These are phyloP conservation scores for Aureobasidium namibiae DNA, from an alignment of 2,329 filamentous ascomycete species.

Conservation along the genomic window DNA sequence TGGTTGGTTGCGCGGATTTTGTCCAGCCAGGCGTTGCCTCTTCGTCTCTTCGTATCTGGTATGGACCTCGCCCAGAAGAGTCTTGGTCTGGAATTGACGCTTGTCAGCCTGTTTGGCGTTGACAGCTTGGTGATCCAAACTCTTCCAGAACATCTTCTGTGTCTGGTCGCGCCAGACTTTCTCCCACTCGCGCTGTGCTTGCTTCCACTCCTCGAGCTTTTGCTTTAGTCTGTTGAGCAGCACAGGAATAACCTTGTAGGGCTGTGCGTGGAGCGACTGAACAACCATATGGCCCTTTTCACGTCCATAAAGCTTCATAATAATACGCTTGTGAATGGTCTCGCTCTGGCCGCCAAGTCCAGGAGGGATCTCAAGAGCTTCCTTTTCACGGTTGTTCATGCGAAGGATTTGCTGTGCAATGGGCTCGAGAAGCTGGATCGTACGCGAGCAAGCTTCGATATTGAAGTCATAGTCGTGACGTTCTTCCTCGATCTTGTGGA, in stretches of 20 bases:
- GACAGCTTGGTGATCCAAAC: slow-evolving; percentile 92
- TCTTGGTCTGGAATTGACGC: slow-evolving; percentile 81
- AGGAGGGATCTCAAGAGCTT: slow-evolving; percentile 67
- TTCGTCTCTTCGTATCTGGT: slow-evolving; percentile 88
- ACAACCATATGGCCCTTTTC: slow-evolving; percentile 80
- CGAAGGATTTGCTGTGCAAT: slow-evolving; percentile 84
- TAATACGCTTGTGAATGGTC: slow-evolving; percentile 91
- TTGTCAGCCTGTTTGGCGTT: slow-evolving; percentile 84
- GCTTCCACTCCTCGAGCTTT: slow-evolving; percentile 96
- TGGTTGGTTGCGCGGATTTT: slow-evolving; percentile 23
- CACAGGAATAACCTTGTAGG: slow-evolving; percentile 80
- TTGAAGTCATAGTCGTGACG: slow-evolving; percentile 98
- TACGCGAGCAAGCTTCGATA: slow-evolving; percentile 89
- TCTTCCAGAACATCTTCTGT: slow-evolving; percentile 89
- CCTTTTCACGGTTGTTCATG: slow-evolving; percentile 61
- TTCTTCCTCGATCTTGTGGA: slow-evolving; percentile 95
- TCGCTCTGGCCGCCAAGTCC: slow-evolving; percentile 88
- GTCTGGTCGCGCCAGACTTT: slow-evolving; percentile 98
- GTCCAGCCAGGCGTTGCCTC: slow-evolving; percentile 48
- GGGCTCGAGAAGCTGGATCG: slow-evolving; percentile 90
- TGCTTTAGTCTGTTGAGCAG: slow-evolving; percentile 85
- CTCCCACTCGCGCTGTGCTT: slow-evolving; percentile 95
- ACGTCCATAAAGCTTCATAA: slow-evolving; percentile 92
- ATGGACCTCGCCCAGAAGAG: slow-evolving; percentile 82
- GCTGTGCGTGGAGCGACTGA: slow-evolving; percentile 73